Evolutionary conservation across 2,329 filamentous ascomycete genomes (phyloP).

Genomic region (Thelonectria discophora): DNA sequence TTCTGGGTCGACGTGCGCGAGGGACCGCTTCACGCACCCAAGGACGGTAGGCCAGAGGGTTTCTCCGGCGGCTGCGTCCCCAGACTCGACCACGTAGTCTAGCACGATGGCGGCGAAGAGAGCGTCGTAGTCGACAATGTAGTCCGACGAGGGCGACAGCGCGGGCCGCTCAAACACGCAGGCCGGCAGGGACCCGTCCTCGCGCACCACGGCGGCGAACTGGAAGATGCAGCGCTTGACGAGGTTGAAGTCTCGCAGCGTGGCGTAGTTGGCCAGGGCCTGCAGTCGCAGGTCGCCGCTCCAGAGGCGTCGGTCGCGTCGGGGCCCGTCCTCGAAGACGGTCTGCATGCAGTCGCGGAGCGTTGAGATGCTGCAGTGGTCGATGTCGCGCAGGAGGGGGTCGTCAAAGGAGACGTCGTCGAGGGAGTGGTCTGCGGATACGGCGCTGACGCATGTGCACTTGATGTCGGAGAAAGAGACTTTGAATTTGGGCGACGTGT

Average conservation of each 20-base stretch:
- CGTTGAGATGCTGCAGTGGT: constrained; percentile 45
- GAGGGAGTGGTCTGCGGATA: constrained; percentile 31
- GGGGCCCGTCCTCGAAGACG: constrained; percentile 50
- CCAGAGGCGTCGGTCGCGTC: constrained; percentile 50
- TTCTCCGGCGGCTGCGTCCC: constrained; percentile 41
- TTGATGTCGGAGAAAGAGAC: constrained; percentile 42
- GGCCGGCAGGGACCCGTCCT: constrained; percentile 46
- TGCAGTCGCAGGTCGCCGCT: constrained; percentile 49
- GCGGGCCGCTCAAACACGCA: constrained; percentile 47
- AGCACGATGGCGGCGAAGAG: constrained; percentile 46
- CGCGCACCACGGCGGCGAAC: constrained; percentile 46
- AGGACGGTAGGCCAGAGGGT: constrained; percentile 46
- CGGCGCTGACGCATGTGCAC: constrained; percentile 43
- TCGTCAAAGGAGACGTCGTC: constrained; percentile 30
- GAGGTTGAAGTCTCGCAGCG: constrained; percentile 46
- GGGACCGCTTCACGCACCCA: constrained; percentile 40
- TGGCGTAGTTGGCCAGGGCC: constrained; percentile 49
- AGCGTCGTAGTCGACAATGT: constrained; percentile 50
- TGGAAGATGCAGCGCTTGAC: constrained; percentile 49
- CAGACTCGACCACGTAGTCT: constrained; percentile 46
- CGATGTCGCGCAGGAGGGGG: constrained; percentile 40
- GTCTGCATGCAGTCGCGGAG: constrained; percentile 52
- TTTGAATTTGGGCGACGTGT: constrained; percentile 48
- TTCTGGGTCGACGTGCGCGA: constrained; percentile 38
- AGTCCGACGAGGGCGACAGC: constrained; percentile 44